Base-by-base conservation (phyloP, 306 rosid genomes). In the Trifolium pratense region DNA sequence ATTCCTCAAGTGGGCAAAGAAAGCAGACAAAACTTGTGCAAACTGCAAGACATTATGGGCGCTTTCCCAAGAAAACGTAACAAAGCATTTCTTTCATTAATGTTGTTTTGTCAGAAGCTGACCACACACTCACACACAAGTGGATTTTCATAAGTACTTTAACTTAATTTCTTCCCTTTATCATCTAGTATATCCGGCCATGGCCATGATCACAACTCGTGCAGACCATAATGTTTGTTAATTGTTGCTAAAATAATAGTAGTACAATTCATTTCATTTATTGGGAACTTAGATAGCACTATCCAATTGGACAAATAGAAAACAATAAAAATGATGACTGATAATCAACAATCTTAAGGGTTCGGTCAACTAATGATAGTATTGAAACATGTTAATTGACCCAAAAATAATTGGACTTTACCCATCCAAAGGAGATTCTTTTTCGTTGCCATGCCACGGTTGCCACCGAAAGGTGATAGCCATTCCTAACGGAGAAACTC, bases 61-160 rank as follows among this genome's bases (percentile, higher is more conserved):
- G 58, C 31, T 25, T 66, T 49, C 73, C 80, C 64, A 57, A 64
- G 52, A 70, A 55, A 48, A 73, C 75, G 37, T 68, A 62, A 25
- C 36, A 40, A 68, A 56, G 68, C 62, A 36, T 7, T 36, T 36
- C 17, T 26, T 68, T 63, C 59, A 25, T 80, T 74, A 68, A 68
- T 73, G 51, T 62, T 70, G 9, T 70, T 70, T 65, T 31, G 69
- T 66, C 65, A 62, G 66, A 68, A 58, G 48, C 78, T 11, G 71
- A 62, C 66, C 77, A 10, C 77, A 10, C 77, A 21, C 63, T 55
- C 72, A 70, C 75, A 49, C 71, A 74, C 76, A 66, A 84, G 80
- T 73, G 78, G 78, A 20, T 15, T 46, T 46, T 46, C 52, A 46
- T 13, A 13, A 13, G 14, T 4, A 12, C 7, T 25, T 25, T 17